phyloP scores from a whole-genome alignment of 192 early-diverging fungal genomes.

The Backusella mclennaniae region DNA sequence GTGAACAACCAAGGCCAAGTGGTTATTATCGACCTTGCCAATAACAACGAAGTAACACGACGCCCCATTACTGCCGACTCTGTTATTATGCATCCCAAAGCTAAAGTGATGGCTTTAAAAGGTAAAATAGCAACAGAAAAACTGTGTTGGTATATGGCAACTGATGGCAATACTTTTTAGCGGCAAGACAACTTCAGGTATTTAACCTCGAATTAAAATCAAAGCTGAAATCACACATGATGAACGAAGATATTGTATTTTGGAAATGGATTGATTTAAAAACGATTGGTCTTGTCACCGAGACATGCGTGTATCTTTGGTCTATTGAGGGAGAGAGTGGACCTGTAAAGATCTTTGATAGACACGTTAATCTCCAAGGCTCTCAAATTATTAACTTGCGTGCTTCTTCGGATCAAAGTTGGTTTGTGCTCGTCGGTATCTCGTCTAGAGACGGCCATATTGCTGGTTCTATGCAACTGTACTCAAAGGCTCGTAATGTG shows the following conservation, averaged over 20 bases:
- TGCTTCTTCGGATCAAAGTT: slow-evolving; percentile 87
- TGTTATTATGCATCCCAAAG: slow-evolving; percentile 96
- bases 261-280: slow-evolving; percentile 95
- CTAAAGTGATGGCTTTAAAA: slow-evolving; percentile 95
- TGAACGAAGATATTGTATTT: slow-evolving; percentile 90
- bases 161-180: slow-evolving; percentile 38
- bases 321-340: slow-evolving; percentile 89
- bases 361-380: slow-evolving; percentile 77
- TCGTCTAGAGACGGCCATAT: slow-evolving; percentile 88
- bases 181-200: slow-evolving; percentile 88
- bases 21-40: slow-evolving; percentile 91
- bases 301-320: slow-evolving; percentile 93
- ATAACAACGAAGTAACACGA: slow-evolving; percentile 78
- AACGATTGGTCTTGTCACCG: slow-evolving; percentile 87
- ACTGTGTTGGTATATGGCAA: background rate
- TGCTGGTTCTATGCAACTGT: slow-evolving; percentile 96
- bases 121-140: slow-evolving; percentile 41
- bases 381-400: slow-evolving; percentile 97
- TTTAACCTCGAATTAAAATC: slow-evolving; percentile 96
- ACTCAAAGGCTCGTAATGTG: slow-evolving; percentile 88
- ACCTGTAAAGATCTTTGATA: slow-evolving; percentile 92
- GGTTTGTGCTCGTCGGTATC: slow-evolving; percentile 96
- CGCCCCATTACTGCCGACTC: slow-evolving; percentile 96
- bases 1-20: slow-evolving; percentile 85
- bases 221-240: slow-evolving; percentile 91